Evolutionary conservation across 768 basidiomycete genomes (phyloP).

Genomic region (Russula abietina): DNA sequence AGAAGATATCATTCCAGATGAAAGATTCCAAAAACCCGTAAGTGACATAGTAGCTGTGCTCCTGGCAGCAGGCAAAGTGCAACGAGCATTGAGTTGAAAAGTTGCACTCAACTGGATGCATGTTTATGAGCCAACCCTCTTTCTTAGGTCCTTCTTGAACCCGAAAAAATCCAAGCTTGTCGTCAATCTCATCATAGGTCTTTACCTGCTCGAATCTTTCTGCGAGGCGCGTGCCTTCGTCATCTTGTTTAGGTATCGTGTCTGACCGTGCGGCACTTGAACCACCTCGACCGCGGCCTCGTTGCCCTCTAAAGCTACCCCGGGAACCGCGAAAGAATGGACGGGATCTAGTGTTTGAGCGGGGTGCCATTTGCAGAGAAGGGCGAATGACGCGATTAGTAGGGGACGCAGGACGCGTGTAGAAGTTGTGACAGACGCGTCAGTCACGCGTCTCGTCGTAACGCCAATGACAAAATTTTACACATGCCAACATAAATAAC

Average conservation of each 20-base stretch:
- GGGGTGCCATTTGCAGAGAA: constrained; percentile 13
- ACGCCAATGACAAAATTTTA: not conserved
- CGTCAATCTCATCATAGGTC: constrained; percentile 82
- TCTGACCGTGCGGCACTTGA: constrained; percentile 37
- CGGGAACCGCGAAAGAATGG: constrained; percentile 38
- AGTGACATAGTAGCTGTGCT: no score
- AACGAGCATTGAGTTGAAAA: not conserved
- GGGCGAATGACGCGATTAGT: not conserved
- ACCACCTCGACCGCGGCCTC: constrained; percentile 42
- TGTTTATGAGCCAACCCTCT: constrained; percentile 96
- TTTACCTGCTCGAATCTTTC: constrained; percentile 80
- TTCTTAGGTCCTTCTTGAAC: constrained; percentile 70
- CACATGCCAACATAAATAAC: constrained; percentile 12
- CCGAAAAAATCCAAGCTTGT: constrained; percentile 82
- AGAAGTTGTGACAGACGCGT: constrained; percentile 14
- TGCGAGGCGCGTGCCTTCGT: constrained; percentile 82
- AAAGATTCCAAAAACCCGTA: not conserved
- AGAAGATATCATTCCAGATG: not conserved
- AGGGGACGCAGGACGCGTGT: not conserved
- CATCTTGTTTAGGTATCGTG: constrained; percentile 61
- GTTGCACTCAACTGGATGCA: constrained; percentile 77
- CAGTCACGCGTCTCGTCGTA: constrained; percentile 5
- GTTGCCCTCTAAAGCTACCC: constrained; percentile 41
- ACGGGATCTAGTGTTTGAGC: constrained; percentile 28
- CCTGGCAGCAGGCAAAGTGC: not conserved